Conservation (phyloP, 1,139 yeast genomes). For the Sugiyamaella pinicola region DNA sequence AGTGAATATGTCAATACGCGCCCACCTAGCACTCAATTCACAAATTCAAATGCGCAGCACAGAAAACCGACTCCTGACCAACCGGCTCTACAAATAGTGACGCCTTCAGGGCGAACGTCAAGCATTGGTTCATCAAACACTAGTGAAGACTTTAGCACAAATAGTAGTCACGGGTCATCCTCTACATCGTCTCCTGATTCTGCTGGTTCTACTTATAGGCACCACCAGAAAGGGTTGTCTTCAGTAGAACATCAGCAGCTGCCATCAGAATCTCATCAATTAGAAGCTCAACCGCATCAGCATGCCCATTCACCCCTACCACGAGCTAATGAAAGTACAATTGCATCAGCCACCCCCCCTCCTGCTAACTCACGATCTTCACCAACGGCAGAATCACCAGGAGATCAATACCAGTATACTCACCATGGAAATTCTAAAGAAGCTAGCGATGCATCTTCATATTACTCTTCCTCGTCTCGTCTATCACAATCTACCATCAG, state of each 20-base stretch:
- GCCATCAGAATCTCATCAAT: neutral
- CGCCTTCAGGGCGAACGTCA: neutral
- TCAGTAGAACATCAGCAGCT: neutral
- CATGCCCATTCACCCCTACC: neutral
- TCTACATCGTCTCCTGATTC: constrained; percentile 13
- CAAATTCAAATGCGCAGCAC: neutral
- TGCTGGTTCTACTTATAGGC: neutral
- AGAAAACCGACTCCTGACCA: neutral
- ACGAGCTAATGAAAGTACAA: neutral
- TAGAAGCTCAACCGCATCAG: neutral
- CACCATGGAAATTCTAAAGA: constrained; percentile 1
- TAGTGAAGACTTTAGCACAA: neutral
- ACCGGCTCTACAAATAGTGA: constrained; percentile 2
- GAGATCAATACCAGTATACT: neutral
- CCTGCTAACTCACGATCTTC: neutral
- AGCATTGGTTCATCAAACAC: neutral
- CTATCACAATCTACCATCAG: constrained; percentile 17
- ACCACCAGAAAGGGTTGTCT: neutral
- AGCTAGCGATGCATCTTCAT: constrained; percentile 18
- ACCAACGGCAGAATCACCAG: neutral
- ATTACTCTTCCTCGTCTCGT: constrained; percentile 17
- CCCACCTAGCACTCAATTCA: constrained; percentile 8
- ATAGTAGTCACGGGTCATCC: neutral
- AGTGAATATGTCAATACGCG: constrained; percentile 1
- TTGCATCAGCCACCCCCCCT: neutral